Conservation (phyloP, 306 rosid species). For the Mucuna pruriens region DNA sequence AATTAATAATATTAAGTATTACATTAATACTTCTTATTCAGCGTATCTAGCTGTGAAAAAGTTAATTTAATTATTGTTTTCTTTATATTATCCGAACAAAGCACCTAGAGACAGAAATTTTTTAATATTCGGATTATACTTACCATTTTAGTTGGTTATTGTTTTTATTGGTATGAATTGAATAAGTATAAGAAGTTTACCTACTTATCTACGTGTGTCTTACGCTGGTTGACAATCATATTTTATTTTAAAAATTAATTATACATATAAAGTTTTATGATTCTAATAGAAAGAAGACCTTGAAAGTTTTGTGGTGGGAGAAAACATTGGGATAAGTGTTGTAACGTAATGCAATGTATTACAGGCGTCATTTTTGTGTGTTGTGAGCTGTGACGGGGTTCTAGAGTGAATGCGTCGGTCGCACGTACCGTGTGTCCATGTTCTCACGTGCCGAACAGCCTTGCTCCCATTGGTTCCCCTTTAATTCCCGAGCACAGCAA, state of each 20-base stretch:
- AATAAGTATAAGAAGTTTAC: too few relatives aligned
- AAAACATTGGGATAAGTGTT: conserved; percentile 5
- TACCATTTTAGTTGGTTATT: too few relatives aligned
- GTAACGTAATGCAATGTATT: background rate
- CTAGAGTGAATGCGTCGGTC: conserved; percentile 66
- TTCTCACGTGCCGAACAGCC: conserved; percentile 52
- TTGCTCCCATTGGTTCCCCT: conserved; percentile 45
- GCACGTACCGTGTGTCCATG: conserved; percentile 54
- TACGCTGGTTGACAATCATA: background rate
- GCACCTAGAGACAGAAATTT: background rate
- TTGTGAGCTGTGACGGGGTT: conserved; percentile 34
- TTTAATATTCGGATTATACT: background rate
- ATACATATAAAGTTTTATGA: background rate
- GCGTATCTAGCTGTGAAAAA: background rate
- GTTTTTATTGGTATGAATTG: too few relatives aligned
- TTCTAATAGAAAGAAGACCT: background rate
- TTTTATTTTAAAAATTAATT: background rate
- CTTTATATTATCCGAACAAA: background rate
- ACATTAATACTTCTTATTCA: background rate
- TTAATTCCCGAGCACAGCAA: conserved; percentile 41
- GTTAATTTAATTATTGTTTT: too few relatives aligned
- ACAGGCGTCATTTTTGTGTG: conserved; percentile 40
- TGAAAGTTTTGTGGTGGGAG: background rate
- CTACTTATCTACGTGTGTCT: too few relatives aligned
- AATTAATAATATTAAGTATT: too few relatives aligned